Evolutionary conservation across 2,329 filamentous ascomycete species (phyloP).

Genomic region (Pseudogymnoascus verrucosus): DNA sequence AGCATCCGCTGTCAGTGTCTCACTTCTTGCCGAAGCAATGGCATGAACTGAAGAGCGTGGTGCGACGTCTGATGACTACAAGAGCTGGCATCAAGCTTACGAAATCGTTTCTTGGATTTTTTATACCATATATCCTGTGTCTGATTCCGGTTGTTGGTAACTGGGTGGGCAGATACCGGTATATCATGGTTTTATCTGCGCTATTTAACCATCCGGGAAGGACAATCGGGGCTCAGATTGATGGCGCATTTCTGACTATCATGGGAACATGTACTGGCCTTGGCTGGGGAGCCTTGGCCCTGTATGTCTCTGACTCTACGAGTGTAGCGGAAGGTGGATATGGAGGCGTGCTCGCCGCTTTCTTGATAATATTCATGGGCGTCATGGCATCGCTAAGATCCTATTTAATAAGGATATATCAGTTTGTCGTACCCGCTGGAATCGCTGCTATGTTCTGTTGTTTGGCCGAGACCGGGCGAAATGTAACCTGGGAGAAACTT

Average conservation of each 20-base stretch:
- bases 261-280: conserved; percentile 45
- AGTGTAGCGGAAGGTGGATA: conserved; percentile 38
- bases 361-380: conserved; percentile 45
- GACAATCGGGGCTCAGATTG: conserved; percentile 48
- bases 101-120: conserved; percentile 49
- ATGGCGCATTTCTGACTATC: conserved; percentile 46
- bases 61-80: conserved; percentile 37
- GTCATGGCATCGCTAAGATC: conserved; percentile 45
- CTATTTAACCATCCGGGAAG: conserved; percentile 51
- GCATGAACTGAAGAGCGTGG: conserved; percentile 36
- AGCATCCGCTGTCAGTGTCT: conserved; percentile 35
- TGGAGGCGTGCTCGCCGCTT: conserved; percentile 47
- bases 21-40: conserved; percentile 41
- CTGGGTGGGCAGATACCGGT: conserved; percentile 47
- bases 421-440: conserved; percentile 46
- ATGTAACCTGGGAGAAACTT: conserved; percentile 42
- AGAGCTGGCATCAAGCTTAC: conserved; percentile 42
- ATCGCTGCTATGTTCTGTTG: conserved; percentile 47
- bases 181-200: conserved; percentile 49
- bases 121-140: conserved; percentile 47
- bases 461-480: conserved; percentile 40
- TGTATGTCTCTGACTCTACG: conserved; percentile 46
- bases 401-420: conserved; percentile 48
- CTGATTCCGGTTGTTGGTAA: conserved; percentile 39
- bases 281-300: conserved; percentile 46